Evolutionary conservation across 176 grass and related monocot species (phyloP), one percentile per base, ranked within the genome.

Genomic region (Areca catechu): DNA sequence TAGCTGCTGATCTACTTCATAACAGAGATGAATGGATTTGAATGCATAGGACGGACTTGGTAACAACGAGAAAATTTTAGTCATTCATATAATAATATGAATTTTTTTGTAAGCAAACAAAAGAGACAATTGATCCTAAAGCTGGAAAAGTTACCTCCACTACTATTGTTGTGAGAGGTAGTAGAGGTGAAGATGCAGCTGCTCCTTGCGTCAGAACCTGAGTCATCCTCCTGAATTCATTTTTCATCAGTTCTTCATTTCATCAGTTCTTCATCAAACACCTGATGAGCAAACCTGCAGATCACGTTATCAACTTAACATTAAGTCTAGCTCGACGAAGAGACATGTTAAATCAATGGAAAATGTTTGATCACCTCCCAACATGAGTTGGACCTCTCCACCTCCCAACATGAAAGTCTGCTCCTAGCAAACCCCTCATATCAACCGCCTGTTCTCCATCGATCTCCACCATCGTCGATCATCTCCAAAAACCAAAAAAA

Each of bases 101-200:
- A 43, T 43, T 43, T 43, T 1, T 43, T 43, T 9, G 34, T 43
- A 43, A 43, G 5, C 9, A 43, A 43, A 10, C 1, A 43, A 10
- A 43, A 43, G 9, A 12, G 34, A 43, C 34, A 14, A 43, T 12
- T 43, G 34, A 12, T 43, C 10, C 34, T 3, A 43, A 43, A 43
- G 34, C 21, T 47, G 34, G 15, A 71, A 47, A 71, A 34, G 67
- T 68, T 62, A 98, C 93, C 83, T 98, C 87, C 49, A 98, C 79
- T 27, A 98, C 82, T 62, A 92, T 80, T 70, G 76, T 85, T 66
- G 93, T 88, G 34, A 98, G 78, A 59, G 93, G 87, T 67, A 98
- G 76, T 43, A 83, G 76, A 80, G 87, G 81, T 25, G 62, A 82
- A 77, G 51, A 76, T 68, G 57, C 28, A 70, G 61, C 43, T 60